These are phyloP conservation scores for Abelmoschus esculentus DNA, from an alignment of 345 rosid species.

Conservation along the genomic window DNA sequence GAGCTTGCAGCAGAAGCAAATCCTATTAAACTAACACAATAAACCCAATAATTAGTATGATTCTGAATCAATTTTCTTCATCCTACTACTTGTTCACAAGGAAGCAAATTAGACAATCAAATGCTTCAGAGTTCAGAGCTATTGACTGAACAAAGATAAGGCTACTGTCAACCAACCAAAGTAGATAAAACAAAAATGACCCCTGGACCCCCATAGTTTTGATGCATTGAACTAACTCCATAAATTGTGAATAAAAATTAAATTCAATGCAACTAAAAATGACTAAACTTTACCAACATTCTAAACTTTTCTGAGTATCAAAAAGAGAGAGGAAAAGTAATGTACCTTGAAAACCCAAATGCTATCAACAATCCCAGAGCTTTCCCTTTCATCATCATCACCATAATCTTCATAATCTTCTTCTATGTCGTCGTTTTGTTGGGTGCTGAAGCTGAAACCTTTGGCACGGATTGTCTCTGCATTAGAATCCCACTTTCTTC, in stretches of 20 bases:
- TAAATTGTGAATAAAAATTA: background rate
- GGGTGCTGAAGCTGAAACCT: conserved; percentile 16
- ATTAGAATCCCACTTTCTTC: conserved; percentile 25
- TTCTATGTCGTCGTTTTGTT: conserved; percentile 6
- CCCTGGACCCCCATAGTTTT: background rate
- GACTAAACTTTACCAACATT: background rate
- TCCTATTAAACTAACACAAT: background rate
- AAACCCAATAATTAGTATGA: background rate
- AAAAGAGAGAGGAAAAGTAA: background rate
- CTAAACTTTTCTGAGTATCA: background rate
- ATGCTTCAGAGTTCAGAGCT: background rate
- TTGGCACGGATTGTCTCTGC: conserved; percentile 16
- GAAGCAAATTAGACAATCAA: background rate
- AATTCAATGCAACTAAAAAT: background rate
- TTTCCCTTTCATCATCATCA: background rate
- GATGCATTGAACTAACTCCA: background rate
- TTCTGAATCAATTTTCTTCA: background rate
- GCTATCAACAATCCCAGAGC: conserved; percentile 24
- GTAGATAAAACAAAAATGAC: background rate
- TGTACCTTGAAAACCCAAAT: conserved; percentile 43
- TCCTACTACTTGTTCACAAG: background rate
- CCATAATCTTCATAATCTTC: background rate
- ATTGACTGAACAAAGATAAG: background rate
- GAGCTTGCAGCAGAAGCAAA: background rate
- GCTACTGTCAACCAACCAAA: background rate